Conservation (phyloP, 495 filamentous ascomycete genomes). For the Aspergillus heteromorphus region DNA sequence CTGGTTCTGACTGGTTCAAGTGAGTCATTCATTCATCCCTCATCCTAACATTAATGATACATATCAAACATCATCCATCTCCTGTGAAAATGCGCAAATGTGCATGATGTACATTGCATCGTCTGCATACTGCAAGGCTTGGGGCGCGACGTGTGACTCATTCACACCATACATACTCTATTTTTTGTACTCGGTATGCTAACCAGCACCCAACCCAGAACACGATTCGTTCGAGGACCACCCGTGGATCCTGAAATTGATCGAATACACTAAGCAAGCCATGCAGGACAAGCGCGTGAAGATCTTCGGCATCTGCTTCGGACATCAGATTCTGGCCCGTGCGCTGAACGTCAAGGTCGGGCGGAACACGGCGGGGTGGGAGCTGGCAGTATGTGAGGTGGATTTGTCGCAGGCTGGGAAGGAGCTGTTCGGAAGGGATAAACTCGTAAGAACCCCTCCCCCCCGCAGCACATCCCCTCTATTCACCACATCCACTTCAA, state of each 20-base stretch:
- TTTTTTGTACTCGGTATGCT: too few relatives aligned
- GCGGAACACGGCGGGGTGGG: constrained; percentile 70
- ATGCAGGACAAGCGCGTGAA: constrained; percentile 55
- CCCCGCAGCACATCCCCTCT: neutral
- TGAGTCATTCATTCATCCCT: constrained; percentile 27
- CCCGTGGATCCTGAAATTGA: constrained; percentile 71
- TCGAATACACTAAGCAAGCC: constrained; percentile 59
- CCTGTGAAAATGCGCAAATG: too few relatives aligned
- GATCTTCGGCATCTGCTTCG: constrained; percentile 81
- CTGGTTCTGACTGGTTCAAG: constrained; percentile 74
- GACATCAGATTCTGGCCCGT: constrained; percentile 82
- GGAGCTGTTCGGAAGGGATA: constrained; percentile 64
- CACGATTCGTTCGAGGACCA: constrained; percentile 60
- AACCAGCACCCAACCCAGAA: too few relatives aligned
- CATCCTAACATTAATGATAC: too few relatives aligned
- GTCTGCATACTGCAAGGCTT: neutral
- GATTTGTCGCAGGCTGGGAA: constrained; percentile 65
- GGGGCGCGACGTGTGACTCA: neutral
- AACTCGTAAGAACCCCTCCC: constrained; percentile 49
- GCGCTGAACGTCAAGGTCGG: constrained; percentile 66
- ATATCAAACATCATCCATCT: too few relatives aligned
- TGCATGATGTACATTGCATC: neutral
- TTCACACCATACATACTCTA: too few relatives aligned
- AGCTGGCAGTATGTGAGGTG: constrained; percentile 67
- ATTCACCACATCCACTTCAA: too few relatives aligned